Evolutionary conservation across 1,284 basidiomycete species (phyloP).

Genomic region (Pholiota adiposa): DNA sequence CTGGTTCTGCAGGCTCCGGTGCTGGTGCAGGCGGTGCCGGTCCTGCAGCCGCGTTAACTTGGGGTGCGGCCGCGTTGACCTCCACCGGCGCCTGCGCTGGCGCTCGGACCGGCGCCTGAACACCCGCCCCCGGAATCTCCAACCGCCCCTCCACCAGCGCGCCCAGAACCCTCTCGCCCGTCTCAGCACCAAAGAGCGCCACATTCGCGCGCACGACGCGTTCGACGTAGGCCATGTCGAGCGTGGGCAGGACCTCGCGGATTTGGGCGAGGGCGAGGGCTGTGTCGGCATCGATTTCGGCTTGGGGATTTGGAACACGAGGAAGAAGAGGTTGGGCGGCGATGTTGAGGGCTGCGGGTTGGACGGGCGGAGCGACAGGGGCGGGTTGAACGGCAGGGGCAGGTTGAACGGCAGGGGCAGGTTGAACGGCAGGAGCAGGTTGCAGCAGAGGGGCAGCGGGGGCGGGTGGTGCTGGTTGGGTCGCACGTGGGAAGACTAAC

Average conservation of each 20-base stretch:
- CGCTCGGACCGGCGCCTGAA: too few species aligned
- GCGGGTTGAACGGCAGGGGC: not conserved
- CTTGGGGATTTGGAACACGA: not conserved
- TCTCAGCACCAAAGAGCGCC: not conserved
- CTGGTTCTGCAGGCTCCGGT: too few species aligned
- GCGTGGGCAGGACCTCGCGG: not conserved
- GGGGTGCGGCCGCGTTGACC: too few species aligned
- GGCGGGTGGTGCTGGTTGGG: too few species aligned
- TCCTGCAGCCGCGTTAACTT: too few species aligned
- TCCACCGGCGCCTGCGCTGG: too few species aligned
- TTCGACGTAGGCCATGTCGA: not conserved
- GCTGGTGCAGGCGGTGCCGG: too few species aligned
- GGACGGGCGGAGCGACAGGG: not conserved
- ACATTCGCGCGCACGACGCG: not conserved
- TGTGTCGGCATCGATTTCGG: not conserved
- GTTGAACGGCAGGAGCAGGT: too few species aligned
- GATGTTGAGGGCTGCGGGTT: not conserved
- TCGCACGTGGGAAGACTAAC: too few species aligned
- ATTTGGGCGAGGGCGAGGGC: not conserved
- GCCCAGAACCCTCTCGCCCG: not conserved
- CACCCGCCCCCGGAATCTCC: too few species aligned
- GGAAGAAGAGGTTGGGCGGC: not conserved
- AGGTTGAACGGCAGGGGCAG: too few species aligned
- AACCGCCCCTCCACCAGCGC: not conserved
- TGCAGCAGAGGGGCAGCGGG: not conserved